phyloP scores from a whole-genome alignment of 106 monocot genomes.

The Dendrobium chrysotoxum region DNA sequence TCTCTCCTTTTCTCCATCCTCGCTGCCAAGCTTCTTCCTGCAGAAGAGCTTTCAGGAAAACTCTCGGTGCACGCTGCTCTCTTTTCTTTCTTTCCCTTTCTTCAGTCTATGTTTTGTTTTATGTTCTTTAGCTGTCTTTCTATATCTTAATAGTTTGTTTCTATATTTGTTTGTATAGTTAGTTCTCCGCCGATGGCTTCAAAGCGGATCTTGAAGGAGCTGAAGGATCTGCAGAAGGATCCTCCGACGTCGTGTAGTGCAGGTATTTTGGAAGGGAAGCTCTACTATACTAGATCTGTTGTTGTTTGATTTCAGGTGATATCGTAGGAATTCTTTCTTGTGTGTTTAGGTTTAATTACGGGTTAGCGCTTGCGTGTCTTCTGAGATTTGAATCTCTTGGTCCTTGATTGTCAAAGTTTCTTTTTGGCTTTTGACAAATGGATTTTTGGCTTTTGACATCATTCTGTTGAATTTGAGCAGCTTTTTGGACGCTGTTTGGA shows the following conservation, averaged over 20 bases:
- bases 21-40: too few species aligned
- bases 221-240: slow-evolving; percentile 12
- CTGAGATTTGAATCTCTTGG: too few species aligned
- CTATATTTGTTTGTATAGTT: neutral
- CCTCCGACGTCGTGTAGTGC: slow-evolving; percentile 8
- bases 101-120: too few species aligned
- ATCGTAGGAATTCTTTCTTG: neutral
- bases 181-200: neutral
- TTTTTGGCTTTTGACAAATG: neutral
- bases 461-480: too few species aligned
- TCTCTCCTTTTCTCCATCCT: too few species aligned
- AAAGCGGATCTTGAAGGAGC: slow-evolving; percentile 9
- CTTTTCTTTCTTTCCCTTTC: too few species aligned
- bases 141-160: neutral
- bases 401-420: neutral
- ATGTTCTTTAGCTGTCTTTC: neutral
- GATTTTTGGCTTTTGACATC: too few species aligned
- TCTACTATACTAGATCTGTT: neutral
- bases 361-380: neutral
- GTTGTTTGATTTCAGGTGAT: neutral
- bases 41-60: too few species aligned
- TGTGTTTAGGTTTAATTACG: neutral
- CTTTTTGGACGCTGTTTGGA: neutral
- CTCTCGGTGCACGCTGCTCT: too few species aligned
- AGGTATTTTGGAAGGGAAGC: neutral